A percentile compares a stretch with the other conserved stretches of the same genome.
phyloP scores from a whole-genome alignment of 1,284 basidiomycete species.

The Boletus sp. region DNA sequence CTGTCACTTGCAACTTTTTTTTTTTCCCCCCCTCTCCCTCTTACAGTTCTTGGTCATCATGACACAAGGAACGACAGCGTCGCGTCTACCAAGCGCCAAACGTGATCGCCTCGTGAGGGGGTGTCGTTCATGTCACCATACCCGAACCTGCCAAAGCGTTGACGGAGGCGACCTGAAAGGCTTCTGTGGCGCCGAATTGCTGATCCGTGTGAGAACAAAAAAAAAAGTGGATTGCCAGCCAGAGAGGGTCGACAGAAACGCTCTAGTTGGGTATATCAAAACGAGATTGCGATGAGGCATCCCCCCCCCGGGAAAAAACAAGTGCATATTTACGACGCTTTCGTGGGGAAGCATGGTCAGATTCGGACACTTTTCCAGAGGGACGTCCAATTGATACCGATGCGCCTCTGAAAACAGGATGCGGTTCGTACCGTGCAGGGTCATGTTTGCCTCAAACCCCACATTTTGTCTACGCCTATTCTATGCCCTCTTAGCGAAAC shows the following conservation, averaged over 20 bases:
- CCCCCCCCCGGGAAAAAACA: neutral
- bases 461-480: no score
- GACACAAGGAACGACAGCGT: no score
- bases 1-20: neutral
- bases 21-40: no score
- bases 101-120: neutral
- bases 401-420: no score
- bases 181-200: slow-evolving; percentile 8
- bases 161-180: neutral
- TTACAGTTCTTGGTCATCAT: no score
- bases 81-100: slow-evolving; percentile 1
- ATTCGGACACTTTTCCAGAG: neutral
- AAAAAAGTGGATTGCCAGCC: neutral
- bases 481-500: neutral
- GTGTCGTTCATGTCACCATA: neutral
- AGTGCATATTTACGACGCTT: neutral
- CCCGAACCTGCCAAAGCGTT: neutral
- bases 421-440: neutral
- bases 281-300: neutral
- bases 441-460: neutral
- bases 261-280: neutral
- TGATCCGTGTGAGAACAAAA: neutral
- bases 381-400: no score
- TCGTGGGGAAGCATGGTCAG: neutral
- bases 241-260: slow-evolving; percentile 7